phyloP scores from a whole-genome alignment of 2,329 filamentous ascomycete species.

The Tolypocladium amazonense region DNA sequence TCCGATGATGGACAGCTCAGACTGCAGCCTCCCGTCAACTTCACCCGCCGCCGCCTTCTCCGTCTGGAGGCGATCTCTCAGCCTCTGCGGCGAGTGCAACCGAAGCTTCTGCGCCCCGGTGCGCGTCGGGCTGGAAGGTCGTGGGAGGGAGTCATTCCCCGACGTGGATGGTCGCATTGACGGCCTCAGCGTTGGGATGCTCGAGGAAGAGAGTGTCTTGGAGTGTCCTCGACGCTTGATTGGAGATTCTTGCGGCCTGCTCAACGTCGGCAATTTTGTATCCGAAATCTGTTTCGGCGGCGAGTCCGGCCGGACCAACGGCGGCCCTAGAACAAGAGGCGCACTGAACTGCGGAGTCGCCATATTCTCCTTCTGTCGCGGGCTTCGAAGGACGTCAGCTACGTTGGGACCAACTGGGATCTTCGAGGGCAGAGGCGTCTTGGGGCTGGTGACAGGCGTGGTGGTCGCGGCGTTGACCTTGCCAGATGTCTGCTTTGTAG shows the following conservation, averaged over 20 bases:
- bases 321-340: constrained; percentile 1
- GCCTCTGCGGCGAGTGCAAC: constrained; percentile 60
- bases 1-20: constrained; percentile 69
- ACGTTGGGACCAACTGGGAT: constrained; percentile 39
- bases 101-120: constrained; percentile 43
- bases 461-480: constrained; percentile 36
- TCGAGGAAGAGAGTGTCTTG: constrained; percentile 41
- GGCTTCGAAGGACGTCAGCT: constrained; percentile 25
- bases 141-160: constrained; percentile 12
- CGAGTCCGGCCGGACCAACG: constrained; percentile 3
- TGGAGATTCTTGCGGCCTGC: constrained; percentile 10
- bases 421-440: constrained; percentile 33
- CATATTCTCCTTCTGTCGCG: constrained; percentile 36
- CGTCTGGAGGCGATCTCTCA: constrained; percentile 74
- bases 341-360: constrained; percentile 11
- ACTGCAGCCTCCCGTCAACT: constrained; percentile 58
- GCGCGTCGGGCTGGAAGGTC: constrained; percentile 18
- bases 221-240: constrained; percentile 25
- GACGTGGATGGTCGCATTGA: constrained; percentile 15
- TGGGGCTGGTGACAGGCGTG: constrained; percentile 24
- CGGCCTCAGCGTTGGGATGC: constrained; percentile 43
- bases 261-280: constrained; percentile 8
- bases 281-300: constrained; percentile 6
- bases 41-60: constrained; percentile 67
- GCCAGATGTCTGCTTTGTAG: constrained; percentile 43